A percentile compares a stretch with the other conserved stretches of the same genome.
phyloP scores from a whole-genome alignment of 2,329 filamentous ascomycete species.

The Hypoxylon sp. region DNA sequence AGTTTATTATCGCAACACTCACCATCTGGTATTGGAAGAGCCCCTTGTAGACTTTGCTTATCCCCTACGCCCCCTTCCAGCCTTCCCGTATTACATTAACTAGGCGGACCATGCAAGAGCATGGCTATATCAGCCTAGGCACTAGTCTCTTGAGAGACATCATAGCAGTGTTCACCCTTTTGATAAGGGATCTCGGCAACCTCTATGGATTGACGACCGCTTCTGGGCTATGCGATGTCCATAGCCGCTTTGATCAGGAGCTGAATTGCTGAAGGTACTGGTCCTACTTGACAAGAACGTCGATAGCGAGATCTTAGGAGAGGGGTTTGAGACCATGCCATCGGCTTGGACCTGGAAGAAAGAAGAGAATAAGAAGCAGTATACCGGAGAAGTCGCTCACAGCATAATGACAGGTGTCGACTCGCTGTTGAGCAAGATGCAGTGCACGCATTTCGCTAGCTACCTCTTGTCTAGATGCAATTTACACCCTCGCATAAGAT shows the following conservation, averaged over 20 bases:
- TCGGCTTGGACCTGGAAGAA: conserved; percentile 19
- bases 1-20: conserved; percentile 49
- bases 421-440: conserved; percentile 17
- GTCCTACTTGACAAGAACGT: conserved; percentile 32
- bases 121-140: conserved; percentile 32
- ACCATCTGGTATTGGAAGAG: conserved; percentile 25
- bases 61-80: conserved; percentile 27
- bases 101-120: conserved; percentile 35
- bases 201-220: conserved; percentile 37
- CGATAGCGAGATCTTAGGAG: conserved; percentile 32
- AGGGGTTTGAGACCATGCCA: conserved; percentile 5
- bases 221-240: conserved; percentile 45
- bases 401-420: conserved; percentile 31
- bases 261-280: conserved; percentile 32
- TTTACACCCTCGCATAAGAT: conserved; percentile 10
- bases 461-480: conserved; percentile 21
- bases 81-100: conserved; percentile 30
- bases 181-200: conserved; percentile 29
- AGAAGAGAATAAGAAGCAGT: conserved; percentile 19
- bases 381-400: conserved; percentile 14
- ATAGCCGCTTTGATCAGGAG: conserved; percentile 29
- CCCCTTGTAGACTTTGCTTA: conserved; percentile 47
- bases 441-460: conserved; percentile 20
- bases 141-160: conserved; percentile 31
- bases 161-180: conserved; percentile 29